These are phyloP conservation scores for Lactarius pseudohatsudake DNA, from an alignment of 768 basidiomycete species.

Conservation along the genomic window DNA sequence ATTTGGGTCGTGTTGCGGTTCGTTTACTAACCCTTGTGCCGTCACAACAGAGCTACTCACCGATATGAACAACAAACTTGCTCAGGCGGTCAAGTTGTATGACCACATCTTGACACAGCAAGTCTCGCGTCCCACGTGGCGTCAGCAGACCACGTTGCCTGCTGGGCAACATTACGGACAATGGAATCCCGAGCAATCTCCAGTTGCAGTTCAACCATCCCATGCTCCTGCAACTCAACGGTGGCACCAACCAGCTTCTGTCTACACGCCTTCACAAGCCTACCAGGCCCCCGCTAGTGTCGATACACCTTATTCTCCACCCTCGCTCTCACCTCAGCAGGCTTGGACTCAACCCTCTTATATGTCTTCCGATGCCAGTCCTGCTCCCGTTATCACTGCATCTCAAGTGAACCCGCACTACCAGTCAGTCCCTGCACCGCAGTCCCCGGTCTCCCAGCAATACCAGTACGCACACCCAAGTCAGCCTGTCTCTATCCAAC, in stretches of 20 bases:
- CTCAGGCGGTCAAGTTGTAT: slow-evolving; percentile 89
- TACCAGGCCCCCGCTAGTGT: slow-evolving; percentile 7
- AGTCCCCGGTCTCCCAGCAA: slow-evolving; percentile 13
- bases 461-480: slow-evolving; percentile 35
- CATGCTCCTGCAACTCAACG: slow-evolving; percentile 2
- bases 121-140: slow-evolving; percentile 62
- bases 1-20: background rate
- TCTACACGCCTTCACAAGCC: slow-evolving; percentile 13
- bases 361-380: slow-evolving; percentile 3
- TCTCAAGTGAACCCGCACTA: slow-evolving; percentile 24
- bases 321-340: slow-evolving; percentile 19
- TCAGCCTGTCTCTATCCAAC: slow-evolving; percentile 33
- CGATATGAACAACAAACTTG: slow-evolving; percentile 94
- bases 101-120: slow-evolving; percentile 86
- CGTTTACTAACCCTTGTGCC: slow-evolving; percentile 3
- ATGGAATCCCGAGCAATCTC: slow-evolving; percentile 17
- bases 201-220: slow-evolving; percentile 1
- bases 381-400: slow-evolving; percentile 4
- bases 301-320: slow-evolving; percentile 3
- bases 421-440: slow-evolving; percentile 32
- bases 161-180: slow-evolving; percentile 16
- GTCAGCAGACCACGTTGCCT: slow-evolving; percentile 16
- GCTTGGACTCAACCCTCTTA: slow-evolving; percentile 21
- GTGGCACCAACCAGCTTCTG: slow-evolving; percentile 17
- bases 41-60: slow-evolving; percentile 66